These are phyloP conservation scores for Ascobolus immersus DNA, from an alignment of 495 filamentous ascomycete genomes.

Conservation along the genomic window DNA sequence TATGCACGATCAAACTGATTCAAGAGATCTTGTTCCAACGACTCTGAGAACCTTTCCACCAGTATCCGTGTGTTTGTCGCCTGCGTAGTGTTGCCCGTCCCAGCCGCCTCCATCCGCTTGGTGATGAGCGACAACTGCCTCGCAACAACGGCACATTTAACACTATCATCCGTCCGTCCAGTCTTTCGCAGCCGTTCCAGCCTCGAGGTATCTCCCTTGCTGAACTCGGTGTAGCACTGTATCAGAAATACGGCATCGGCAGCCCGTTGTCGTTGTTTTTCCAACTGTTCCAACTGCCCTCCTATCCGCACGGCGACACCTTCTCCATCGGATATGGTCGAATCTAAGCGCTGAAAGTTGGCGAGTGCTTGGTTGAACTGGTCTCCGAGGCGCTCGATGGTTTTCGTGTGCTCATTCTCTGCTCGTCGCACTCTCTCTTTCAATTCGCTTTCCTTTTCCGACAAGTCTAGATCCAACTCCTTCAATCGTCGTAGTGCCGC, in stretches of 20 bases:
- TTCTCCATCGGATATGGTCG: slow-evolving; percentile 36
- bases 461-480: slow-evolving; percentile 61
- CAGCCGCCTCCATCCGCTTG: slow-evolving; percentile 13
- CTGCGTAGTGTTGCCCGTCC: slow-evolving; percentile 2
- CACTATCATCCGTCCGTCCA: slow-evolving; percentile 15
- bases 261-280: slow-evolving; percentile 68
- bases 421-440: slow-evolving; percentile 70
- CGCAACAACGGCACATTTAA: slow-evolving; percentile 14
- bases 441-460: slow-evolving; percentile 67
- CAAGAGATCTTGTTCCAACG: slow-evolving; percentile 77
- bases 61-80: slow-evolving; percentile 62
- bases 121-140: slow-evolving; percentile 15
- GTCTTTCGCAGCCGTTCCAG: slow-evolving; percentile 18
- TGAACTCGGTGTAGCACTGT: slow-evolving; percentile 85
- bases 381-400: slow-evolving; percentile 52
- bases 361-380: slow-evolving; percentile 80
- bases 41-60: slow-evolving; percentile 91
- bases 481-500: slow-evolving; percentile 48
- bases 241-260: slow-evolving; percentile 85
- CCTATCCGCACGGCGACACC: slow-evolving; percentile 87
- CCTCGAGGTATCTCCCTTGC: slow-evolving; percentile 19
- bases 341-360: slow-evolving; percentile 70
- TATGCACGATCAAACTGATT: slow-evolving; percentile 95
- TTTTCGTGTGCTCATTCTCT: slow-evolving; percentile 75
- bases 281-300: slow-evolving; percentile 73